A percentile compares a stretch with the other conserved stretches of the same genome.
Evolutionary conservation across 2,329 filamentous ascomycete genomes (phyloP).

Genomic region (Fusarium sp.): DNA sequence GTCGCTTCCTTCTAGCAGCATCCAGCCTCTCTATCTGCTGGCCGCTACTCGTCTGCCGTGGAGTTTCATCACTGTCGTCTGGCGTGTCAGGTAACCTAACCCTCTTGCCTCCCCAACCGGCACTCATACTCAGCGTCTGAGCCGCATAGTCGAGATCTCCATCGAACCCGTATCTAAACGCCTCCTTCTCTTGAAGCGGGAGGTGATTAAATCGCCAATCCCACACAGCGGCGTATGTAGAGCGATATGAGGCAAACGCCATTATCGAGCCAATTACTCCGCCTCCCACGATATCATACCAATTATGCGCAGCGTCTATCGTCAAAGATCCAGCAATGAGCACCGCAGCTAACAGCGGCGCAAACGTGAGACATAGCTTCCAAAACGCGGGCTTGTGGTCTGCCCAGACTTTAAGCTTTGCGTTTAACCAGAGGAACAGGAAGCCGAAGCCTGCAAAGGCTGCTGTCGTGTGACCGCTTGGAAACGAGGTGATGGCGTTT

Average conservation of each 20-base stretch:
- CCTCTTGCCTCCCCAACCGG: slow-evolving; percentile 44
- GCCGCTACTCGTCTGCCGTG: slow-evolving; percentile 27
- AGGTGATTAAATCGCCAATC: slow-evolving; percentile 76
- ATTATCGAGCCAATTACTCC: slow-evolving; percentile 73
- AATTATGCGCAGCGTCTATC: slow-evolving; percentile 81
- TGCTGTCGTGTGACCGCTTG: slow-evolving; percentile 79
- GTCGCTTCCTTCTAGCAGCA: slow-evolving; percentile 29
- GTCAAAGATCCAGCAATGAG: slow-evolving; percentile 77
- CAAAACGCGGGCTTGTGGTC: slow-evolving; percentile 81
- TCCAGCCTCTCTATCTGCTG: slow-evolving; percentile 34
- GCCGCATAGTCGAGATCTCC: slow-evolving; percentile 30
- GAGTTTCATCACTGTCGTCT: slow-evolving; percentile 21
- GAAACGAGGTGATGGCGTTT: slow-evolving; percentile 79
- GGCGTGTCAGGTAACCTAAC: slow-evolving; percentile 26
- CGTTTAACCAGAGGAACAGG: slow-evolving; percentile 80
- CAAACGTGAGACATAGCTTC: slow-evolving; percentile 70
- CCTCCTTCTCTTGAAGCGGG: slow-evolving; percentile 60
- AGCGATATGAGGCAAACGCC: slow-evolving; percentile 74
- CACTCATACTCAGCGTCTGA: slow-evolving; percentile 41
- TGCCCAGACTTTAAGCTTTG: slow-evolving; percentile 80
- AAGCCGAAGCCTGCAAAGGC: slow-evolving; percentile 80
- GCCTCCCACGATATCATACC: slow-evolving; percentile 79
- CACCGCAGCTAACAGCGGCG: slow-evolving; percentile 23
- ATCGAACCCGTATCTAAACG: slow-evolving; percentile 46
- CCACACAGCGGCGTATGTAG: slow-evolving; percentile 76